Conservation (phyloP, 169 alveolate species). For the Ophryocystis elektroscirrha region DNA sequence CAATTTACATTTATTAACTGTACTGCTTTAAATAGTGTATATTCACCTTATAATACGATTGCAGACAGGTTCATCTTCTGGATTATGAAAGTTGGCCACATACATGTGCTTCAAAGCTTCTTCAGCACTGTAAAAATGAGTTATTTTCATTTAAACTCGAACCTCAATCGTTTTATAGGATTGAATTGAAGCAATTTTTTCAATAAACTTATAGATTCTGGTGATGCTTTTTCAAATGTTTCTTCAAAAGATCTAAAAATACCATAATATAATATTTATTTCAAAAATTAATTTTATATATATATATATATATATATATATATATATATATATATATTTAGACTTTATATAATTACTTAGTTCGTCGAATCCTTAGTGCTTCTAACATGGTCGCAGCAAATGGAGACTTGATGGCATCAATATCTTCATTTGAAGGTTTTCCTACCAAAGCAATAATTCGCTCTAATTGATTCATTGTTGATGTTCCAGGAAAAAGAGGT, state of each 20-base stretch:
- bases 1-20: no score
- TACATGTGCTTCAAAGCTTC: slow-evolving; percentile 63
- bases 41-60: slow-evolving; percentile 34
- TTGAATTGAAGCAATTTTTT: slow-evolving; percentile 54
- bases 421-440: slow-evolving; percentile 54
- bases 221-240: slow-evolving; percentile 27
- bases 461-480: slow-evolving; percentile 86
- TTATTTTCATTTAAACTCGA: no score
- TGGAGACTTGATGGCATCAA: slow-evolving; percentile 49
- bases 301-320: background rate
- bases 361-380: slow-evolving; percentile 1
- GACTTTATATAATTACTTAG: slow-evolving; percentile 2
- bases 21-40: no score
- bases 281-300: slow-evolving; percentile 1
- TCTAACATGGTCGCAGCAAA: slow-evolving; percentile 60
- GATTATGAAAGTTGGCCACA: slow-evolving; percentile 59
- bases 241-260: slow-evolving; percentile 18
- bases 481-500: slow-evolving; percentile 89
- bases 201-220: slow-evolving; percentile 60
- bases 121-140: slow-evolving; percentile 39
- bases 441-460: slow-evolving; percentile 74
- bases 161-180: slow-evolving; percentile 50
- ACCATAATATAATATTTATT: background rate
- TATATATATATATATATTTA: background rate
- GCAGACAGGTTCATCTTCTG: slow-evolving; percentile 68